Evolutionary conservation across 2,329 filamentous ascomycete genomes (phyloP).

Genomic region (Colletotrichum chrysophilum): DNA sequence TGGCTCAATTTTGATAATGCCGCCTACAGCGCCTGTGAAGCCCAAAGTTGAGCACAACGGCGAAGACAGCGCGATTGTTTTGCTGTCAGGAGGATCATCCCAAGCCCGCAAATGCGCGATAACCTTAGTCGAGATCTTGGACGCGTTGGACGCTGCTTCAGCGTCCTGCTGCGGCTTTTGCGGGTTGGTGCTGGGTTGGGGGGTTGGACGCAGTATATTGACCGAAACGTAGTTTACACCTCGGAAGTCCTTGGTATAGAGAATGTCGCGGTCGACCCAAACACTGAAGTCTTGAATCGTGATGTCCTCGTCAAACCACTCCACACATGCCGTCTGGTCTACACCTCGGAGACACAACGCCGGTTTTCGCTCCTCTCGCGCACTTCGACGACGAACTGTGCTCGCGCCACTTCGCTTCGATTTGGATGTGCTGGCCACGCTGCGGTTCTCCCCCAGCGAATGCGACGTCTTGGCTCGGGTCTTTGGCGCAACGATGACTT

Average conservation of each 20-base stretch:
- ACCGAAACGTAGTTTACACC: constrained; percentile 80
- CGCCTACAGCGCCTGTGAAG: constrained; percentile 77
- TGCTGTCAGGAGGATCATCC: constrained; percentile 85
- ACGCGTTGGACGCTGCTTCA: constrained; percentile 57
- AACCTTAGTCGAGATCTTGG: constrained; percentile 68
- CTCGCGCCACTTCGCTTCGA: constrained; percentile 78
- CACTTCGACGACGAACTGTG: constrained; percentile 62
- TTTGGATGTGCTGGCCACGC: constrained; percentile 79
- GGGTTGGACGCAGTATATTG: constrained; percentile 17
- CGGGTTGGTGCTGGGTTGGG: background rate
- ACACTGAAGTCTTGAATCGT: constrained; percentile 68
- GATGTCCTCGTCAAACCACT: constrained; percentile 79
- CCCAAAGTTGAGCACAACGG: constrained; percentile 77
- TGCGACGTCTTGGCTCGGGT: constrained; percentile 74
- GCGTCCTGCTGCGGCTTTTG: constrained; percentile 74
- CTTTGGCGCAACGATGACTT: constrained; percentile 97
- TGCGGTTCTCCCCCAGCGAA: constrained; percentile 75
- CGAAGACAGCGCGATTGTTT: constrained; percentile 80
- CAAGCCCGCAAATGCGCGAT: constrained; percentile 79
- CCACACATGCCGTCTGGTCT: constrained; percentile 70
- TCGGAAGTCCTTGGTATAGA: constrained; percentile 74
- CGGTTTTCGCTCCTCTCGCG: constrained; percentile 69
- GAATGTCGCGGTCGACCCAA: constrained; percentile 83
- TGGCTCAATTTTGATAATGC: constrained; percentile 85
- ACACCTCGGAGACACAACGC: constrained; percentile 82